These are phyloP conservation scores for Penicillium glabrum DNA, from an alignment of 2,329 filamentous ascomycete genomes.

Conservation along the genomic window DNA sequence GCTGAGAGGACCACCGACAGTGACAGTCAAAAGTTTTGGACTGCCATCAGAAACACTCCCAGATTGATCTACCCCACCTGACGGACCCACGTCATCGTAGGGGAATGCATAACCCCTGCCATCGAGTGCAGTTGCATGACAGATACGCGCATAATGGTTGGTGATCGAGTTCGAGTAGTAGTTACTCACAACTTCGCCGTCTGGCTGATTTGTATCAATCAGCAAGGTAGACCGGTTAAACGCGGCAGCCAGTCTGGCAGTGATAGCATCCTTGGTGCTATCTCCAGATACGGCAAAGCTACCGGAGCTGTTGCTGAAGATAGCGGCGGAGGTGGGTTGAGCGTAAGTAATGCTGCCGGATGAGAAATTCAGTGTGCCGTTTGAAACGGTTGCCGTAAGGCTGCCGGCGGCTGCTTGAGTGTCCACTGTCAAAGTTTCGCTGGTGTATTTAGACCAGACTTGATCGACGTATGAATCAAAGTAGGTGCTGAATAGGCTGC, in stretches of 20 bases:
- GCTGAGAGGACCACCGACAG: constrained; percentile 49
- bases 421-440: constrained; percentile 56
- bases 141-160: constrained; percentile 67
- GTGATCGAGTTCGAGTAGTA: constrained; percentile 59
- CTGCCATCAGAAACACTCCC: constrained; percentile 61
- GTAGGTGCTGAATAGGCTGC: constrained; percentile 51
- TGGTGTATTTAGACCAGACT: constrained; percentile 51
- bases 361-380: constrained; percentile 44
- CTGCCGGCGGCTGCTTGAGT: constrained; percentile 63
- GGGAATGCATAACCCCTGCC: constrained; percentile 68
- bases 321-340: constrained; percentile 61
- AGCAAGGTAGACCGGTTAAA: constrained; percentile 73
- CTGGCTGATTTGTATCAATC: constrained; percentile 51
- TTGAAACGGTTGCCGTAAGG: constrained; percentile 51
- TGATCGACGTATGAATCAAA: constrained; percentile 53
- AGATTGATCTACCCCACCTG: constrained; percentile 58
- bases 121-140: constrained; percentile 61
- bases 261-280: constrained; percentile 59
- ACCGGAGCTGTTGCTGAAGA: constrained; percentile 66
- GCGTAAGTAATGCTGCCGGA: constrained; percentile 51
- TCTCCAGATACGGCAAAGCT: constrained; percentile 53
- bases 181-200: constrained; percentile 47
- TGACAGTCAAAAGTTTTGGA: constrained; percentile 58
- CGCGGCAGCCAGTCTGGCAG: constrained; percentile 71
- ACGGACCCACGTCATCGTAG: constrained; percentile 66